A percentile compares a stretch with the other conserved stretches of the same genome.
Evolutionary conservation across 495 filamentous ascomycete species (phyloP).

Genomic region (Tuber microsphaerosporum): DNA sequence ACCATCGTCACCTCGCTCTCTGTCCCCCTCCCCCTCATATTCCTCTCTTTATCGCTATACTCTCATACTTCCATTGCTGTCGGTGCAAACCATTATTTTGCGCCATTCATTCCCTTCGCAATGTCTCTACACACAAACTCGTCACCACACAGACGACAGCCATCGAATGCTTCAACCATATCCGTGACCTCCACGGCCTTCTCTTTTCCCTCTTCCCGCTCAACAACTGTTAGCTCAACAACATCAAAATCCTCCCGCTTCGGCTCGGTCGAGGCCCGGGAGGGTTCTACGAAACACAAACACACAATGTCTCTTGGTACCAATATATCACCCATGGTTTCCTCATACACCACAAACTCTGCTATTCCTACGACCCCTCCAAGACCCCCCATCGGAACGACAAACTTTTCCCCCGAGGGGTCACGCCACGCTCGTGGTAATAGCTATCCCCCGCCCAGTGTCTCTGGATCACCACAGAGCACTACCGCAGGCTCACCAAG

Average conservation of each 20-base stretch:
- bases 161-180: conserved; percentile 40
- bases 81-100: background rate
- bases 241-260: conserved; percentile 39
- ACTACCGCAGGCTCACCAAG: conserved; percentile 26
- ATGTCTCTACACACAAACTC: conserved; percentile 39
- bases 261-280: conserved; percentile 27
- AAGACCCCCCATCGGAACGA: conserved; percentile 18
- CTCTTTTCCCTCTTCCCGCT: conserved; percentile 41
- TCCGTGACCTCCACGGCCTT: conserved; percentile 33
- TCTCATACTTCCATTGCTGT: conserved; percentile 7
- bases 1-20: conserved; percentile 6
- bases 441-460: conserved; percentile 25
- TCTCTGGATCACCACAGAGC: conserved; percentile 13
- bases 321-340: conserved; percentile 20
- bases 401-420: conserved; percentile 20
- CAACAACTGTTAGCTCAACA: conserved; percentile 37
- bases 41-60: conserved; percentile 10
- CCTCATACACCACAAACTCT: conserved; percentile 34
- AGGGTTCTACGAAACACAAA: conserved; percentile 25
- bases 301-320: conserved; percentile 32
- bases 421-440: conserved; percentile 27
- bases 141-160: conserved; percentile 39
- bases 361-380: conserved; percentile 27
- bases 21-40: conserved; percentile 2
- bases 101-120: conserved; percentile 13